Evolutionary conservation across 192 early-diverging fungal genomes (phyloP).

Genomic region (Cladochytrium replicatum): DNA sequence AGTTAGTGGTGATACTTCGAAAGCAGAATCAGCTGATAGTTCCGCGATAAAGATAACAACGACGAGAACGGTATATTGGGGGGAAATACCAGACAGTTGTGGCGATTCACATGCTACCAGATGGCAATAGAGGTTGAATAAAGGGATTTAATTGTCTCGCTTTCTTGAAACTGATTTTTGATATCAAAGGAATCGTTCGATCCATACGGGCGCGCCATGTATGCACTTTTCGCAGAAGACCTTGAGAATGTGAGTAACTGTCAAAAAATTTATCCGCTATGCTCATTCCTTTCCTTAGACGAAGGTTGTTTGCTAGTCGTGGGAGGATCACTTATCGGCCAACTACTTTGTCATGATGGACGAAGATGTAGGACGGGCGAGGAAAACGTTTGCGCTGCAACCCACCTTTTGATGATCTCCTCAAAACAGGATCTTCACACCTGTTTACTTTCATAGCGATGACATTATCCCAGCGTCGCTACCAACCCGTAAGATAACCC

Average conservation of each 20-base stretch:
- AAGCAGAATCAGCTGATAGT: slow-evolving; percentile 17
- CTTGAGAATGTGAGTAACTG: slow-evolving; percentile 53
- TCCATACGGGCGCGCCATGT: slow-evolving; percentile 66
- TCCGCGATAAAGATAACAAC: no score
- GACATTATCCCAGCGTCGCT: slow-evolving; percentile 2
- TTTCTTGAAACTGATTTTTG: neutral
- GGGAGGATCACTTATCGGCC: slow-evolving; percentile 85
- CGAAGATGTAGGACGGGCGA: slow-evolving; percentile 38
- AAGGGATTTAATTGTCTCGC: neutral
- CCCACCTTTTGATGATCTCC: no score
- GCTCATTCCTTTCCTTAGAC: slow-evolving; percentile 24
- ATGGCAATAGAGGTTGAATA: slow-evolving; percentile 37
- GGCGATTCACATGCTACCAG: slow-evolving; percentile 53
- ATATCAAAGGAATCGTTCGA: slow-evolving; percentile 31
- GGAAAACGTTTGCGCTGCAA: no score
- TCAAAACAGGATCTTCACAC: no score
- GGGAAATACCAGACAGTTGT: slow-evolving; percentile 55
- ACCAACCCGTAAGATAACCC: slow-evolving; percentile 4
- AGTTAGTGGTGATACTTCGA: slow-evolving; percentile 6
- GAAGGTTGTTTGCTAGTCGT: slow-evolving; percentile 60
- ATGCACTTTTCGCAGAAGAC: slow-evolving; percentile 64
- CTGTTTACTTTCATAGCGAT: no score
- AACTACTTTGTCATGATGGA: slow-evolving; percentile 69
- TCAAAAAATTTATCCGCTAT: neutral
- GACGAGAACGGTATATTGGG: slow-evolving; percentile 29